A percentile compares a stretch with the other conserved stretches of the same genome.
Evolutionary conservation across 164 flowering plant species (phyloP).

Genomic region (Vitis rotundifolia): DNA sequence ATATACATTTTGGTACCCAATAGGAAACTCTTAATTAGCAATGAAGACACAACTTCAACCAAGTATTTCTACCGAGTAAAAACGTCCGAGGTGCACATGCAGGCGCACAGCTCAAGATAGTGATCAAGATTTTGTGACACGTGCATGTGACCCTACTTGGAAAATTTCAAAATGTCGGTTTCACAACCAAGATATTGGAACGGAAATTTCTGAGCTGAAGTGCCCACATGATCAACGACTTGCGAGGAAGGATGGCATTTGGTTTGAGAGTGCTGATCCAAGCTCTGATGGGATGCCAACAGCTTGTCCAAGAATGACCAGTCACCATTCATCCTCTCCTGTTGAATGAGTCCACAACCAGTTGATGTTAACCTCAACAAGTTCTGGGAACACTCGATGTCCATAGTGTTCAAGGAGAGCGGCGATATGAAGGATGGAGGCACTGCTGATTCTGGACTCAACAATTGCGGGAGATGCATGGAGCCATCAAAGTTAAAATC

Average conservation of each 20-base stretch:
- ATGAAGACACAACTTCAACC: no score
- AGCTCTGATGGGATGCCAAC: constrained; percentile 49
- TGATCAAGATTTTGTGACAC: no score
- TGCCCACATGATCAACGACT: constrained; percentile 15
- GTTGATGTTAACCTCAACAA: constrained; percentile 31
- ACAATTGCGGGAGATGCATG: constrained; percentile 71
- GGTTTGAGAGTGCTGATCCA: constrained; percentile 30
- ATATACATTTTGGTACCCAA: no score
- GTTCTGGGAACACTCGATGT: constrained; percentile 47
- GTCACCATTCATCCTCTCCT: constrained; percentile 40
- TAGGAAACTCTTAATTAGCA: no score
- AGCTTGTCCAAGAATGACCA: constrained; percentile 84
- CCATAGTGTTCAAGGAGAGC: constrained; percentile 32
- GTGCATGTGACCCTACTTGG: constrained; percentile 32
- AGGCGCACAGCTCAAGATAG: no score
- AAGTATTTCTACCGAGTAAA: no score
- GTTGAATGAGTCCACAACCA: constrained; percentile 8
- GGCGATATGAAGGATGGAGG: constrained; percentile 29
- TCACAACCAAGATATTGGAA: constrained; percentile 50
- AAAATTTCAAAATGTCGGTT: constrained; percentile 38
- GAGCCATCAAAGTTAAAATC: constrained; percentile 32
- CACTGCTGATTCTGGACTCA: constrained; percentile 38
- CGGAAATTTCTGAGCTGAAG: constrained; percentile 40
- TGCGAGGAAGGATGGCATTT: constrained; percentile 26
- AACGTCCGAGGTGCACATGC: no score